Conservation (phyloP, 345 rosid genomes). For the Sapria himalayana region DNA sequence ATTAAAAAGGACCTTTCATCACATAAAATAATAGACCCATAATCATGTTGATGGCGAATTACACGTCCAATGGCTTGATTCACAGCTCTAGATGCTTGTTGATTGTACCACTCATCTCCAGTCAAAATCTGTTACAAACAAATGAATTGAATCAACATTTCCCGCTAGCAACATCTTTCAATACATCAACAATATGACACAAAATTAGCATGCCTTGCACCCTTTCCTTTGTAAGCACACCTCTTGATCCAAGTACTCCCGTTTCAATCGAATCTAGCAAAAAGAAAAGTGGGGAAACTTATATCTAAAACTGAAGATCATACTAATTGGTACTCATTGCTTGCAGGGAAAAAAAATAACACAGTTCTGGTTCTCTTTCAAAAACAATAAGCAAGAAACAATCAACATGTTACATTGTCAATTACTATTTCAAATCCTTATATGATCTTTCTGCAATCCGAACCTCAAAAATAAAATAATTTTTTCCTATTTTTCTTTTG, state of each 20-base stretch:
- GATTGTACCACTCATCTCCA: constrained; percentile 81
- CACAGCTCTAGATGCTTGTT: constrained; percentile 84
- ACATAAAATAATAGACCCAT: constrained; percentile 77
- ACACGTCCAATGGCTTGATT: constrained; percentile 97
- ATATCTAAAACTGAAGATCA: neutral
- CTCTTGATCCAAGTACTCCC: constrained; percentile 62
- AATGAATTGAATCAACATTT: too few species aligned
- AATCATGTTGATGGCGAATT: constrained; percentile 86
- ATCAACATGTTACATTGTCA: too few species aligned
- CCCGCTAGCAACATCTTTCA: too few species aligned
- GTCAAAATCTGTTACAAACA: constrained; percentile 25
- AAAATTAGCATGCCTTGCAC: constrained; percentile 20
- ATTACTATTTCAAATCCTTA: too few species aligned
- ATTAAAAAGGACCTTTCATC: constrained; percentile 52
- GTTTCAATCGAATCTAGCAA: constrained; percentile 68
- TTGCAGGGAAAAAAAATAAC: too few species aligned
- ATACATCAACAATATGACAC: too few species aligned
- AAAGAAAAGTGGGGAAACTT: neutral
- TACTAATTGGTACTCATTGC: neutral
- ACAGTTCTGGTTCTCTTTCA: too few species aligned
- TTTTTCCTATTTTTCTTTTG: too few species aligned
- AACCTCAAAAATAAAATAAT: too few species aligned
- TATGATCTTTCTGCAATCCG: too few species aligned
- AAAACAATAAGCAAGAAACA: too few species aligned
- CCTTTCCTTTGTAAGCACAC: constrained; percentile 15